phyloP scores from a whole-genome alignment of 805 yeast genomes.

The Naumovozyma dairenensis region DNA sequence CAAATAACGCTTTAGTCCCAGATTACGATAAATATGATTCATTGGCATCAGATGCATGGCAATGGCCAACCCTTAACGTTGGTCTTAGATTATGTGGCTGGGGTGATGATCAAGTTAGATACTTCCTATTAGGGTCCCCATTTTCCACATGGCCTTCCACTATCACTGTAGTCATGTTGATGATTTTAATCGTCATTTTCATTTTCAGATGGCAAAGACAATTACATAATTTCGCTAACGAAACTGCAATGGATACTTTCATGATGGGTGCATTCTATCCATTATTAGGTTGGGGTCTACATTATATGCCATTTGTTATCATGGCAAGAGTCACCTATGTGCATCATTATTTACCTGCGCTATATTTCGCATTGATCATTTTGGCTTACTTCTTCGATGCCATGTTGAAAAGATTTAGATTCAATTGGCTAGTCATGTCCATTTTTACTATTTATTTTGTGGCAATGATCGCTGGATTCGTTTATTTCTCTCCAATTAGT shows the following conservation, averaged over 20 bases:
- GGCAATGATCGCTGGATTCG: conserved; percentile 43
- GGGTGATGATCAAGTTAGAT: conserved; percentile 54
- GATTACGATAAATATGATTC: conserved; percentile 65
- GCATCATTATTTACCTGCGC: conserved; percentile 93
- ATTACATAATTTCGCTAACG: conserved; percentile 32
- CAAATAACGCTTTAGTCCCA: conserved; percentile 75
- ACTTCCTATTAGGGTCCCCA: conserved; percentile 67
- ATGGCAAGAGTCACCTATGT: conserved; percentile 97
- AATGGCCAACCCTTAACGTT: conserved; percentile 72
- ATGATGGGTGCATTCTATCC: conserved; percentile 69
- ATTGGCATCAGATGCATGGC: conserved; percentile 73
- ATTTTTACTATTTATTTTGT: conserved; percentile 34
- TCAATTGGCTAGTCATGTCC: conserved; percentile 5
- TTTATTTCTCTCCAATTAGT: conserved; percentile 52
- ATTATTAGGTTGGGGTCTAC: conserved; percentile 83
- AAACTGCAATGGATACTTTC: conserved; percentile 40
- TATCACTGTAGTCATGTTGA: conserved; percentile 46
- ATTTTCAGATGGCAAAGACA: conserved; percentile 65
- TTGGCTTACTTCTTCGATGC: conserved; percentile 46
- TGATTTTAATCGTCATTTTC: conserved; percentile 36
- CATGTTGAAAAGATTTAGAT: conserved; percentile 25
- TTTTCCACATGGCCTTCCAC: conserved; percentile 72
- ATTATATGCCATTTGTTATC: conserved; percentile 76
- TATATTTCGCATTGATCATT: conserved; percentile 67
- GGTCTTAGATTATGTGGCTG: conserved; percentile 77